These are phyloP conservation scores for Hypomyces perniciosus DNA, from an alignment of 2,329 filamentous ascomycete genomes.

Conservation along the genomic window DNA sequence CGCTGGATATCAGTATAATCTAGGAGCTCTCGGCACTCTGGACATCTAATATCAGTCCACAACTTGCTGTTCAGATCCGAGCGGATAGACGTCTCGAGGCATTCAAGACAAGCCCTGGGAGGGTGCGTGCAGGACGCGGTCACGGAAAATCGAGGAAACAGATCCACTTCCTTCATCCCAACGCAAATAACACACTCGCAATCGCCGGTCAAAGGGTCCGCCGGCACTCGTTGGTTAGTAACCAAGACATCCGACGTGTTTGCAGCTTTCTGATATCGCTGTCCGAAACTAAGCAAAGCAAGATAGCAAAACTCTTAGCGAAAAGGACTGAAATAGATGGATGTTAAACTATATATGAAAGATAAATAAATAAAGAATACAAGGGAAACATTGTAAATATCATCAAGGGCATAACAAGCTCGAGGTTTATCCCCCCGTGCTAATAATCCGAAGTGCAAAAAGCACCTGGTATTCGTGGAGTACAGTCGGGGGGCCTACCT, in stretches of 20 bases:
- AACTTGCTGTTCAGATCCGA: constrained; percentile 28
- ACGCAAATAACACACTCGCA: constrained; percentile 33
- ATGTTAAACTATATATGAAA: not conserved
- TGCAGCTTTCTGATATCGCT: constrained; percentile 26
- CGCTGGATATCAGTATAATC: constrained; percentile 38
- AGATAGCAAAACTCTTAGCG: constrained; percentile 10
- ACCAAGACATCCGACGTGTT: constrained; percentile 24
- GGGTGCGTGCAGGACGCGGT: constrained; percentile 29
- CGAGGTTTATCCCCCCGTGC: not conserved
- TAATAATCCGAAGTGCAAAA: not conserved
- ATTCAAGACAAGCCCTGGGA: constrained; percentile 29
- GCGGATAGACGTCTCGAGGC: constrained; percentile 29
- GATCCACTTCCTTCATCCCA: constrained; percentile 22
- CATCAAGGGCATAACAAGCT: not conserved
- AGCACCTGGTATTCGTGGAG: not conserved
- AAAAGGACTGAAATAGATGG: constrained; percentile 2
- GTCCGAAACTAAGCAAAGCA: constrained; percentile 24
- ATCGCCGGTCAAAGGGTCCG: constrained; percentile 17
- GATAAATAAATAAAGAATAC: not conserved
- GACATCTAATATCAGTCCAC: constrained; percentile 46
- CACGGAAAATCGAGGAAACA: constrained; percentile 29
- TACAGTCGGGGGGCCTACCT: constrained; percentile 20
- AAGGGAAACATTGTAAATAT: not conserved
- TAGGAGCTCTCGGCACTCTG: constrained; percentile 42
- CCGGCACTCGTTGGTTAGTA: constrained; percentile 24